These are phyloP conservation scores for Suillus brevipes DNA, from an alignment of 768 basidiomycete species.

Conservation along the genomic window DNA sequence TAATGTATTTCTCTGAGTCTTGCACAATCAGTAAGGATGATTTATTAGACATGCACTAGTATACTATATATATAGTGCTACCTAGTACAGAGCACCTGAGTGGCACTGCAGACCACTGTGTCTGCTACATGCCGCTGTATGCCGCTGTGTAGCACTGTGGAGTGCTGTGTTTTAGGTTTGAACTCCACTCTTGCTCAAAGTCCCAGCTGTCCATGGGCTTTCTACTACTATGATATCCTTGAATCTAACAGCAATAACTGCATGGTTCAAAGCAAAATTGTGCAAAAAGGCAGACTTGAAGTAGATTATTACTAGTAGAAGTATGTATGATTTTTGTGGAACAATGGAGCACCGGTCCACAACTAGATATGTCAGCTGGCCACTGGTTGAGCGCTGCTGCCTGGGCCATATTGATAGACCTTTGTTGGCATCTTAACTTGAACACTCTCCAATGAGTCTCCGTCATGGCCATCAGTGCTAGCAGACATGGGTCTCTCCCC, in stretches of 20 bases:
- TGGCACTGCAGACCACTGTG: background rate
- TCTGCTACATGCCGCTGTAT: background rate
- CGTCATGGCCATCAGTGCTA: background rate
- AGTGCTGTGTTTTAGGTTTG: background rate
- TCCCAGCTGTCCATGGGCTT: no score
- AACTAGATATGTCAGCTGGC: background rate
- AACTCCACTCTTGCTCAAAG: background rate
- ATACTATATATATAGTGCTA: background rate
- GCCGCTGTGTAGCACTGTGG: background rate
- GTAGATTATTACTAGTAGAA: background rate
- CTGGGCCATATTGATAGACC: background rate
- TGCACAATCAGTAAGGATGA: background rate
- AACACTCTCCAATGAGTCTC: background rate
- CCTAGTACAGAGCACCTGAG: background rate
- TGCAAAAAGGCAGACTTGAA: background rate
- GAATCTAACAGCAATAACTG: background rate
- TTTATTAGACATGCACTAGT: background rate
- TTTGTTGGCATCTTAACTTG: background rate
- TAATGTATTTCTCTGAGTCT: background rate
- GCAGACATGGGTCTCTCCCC: background rate
- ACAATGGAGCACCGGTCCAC: background rate
- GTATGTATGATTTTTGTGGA: background rate
- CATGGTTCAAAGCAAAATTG: background rate
- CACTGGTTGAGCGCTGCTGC: no score
- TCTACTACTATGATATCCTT: background rate